Evolutionary conservation across 352 stramenopile species (phyloP).

Genomic region (Thraustochytrium sp.): DNA sequence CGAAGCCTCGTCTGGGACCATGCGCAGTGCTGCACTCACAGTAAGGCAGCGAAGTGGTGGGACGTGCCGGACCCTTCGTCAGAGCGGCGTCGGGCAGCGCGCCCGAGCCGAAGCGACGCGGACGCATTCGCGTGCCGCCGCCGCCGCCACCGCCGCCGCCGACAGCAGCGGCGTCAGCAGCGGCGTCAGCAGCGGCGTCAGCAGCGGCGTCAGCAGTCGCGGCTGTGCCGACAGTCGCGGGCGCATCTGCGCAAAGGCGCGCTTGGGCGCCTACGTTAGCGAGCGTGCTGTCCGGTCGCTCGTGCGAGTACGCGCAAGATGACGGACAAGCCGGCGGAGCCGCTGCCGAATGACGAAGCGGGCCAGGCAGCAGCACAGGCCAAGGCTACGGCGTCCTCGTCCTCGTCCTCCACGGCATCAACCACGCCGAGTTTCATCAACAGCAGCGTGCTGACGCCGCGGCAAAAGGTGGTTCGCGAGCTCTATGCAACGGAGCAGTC

Average conservation of each 20-base stretch:
- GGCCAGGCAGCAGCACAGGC: neutral
- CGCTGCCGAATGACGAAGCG: neutral
- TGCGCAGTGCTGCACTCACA: too few species aligned
- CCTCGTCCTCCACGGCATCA: neutral
- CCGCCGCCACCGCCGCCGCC: too few species aligned
- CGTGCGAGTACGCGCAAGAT: neutral
- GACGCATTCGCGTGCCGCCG: too few species aligned
- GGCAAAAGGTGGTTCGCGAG: constrained; percentile 37
- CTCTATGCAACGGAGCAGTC: constrained; percentile 45
- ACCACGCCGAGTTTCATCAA: neutral
- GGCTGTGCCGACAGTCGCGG: neutral
- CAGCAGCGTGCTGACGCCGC: neutral
- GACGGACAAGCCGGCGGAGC: neutral
- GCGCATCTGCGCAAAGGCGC: neutral
- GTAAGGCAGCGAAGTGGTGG: too few species aligned
- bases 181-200: too few species aligned
- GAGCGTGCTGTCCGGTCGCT: too few species aligned
- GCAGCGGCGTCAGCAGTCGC: neutral
- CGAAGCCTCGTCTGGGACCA: too few species aligned
- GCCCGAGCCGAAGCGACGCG: too few species aligned
- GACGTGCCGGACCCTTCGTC: too few species aligned
- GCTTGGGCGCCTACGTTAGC: neutral
- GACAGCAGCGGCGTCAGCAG: too few species aligned
- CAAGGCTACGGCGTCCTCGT: too few species aligned
- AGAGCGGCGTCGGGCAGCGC: too few species aligned